Percentiles rank a stretch among this genome's conserved stretches.
phyloP scores from a whole-genome alignment of 805 yeast species.

The Cyberlindnera saturnus region DNA sequence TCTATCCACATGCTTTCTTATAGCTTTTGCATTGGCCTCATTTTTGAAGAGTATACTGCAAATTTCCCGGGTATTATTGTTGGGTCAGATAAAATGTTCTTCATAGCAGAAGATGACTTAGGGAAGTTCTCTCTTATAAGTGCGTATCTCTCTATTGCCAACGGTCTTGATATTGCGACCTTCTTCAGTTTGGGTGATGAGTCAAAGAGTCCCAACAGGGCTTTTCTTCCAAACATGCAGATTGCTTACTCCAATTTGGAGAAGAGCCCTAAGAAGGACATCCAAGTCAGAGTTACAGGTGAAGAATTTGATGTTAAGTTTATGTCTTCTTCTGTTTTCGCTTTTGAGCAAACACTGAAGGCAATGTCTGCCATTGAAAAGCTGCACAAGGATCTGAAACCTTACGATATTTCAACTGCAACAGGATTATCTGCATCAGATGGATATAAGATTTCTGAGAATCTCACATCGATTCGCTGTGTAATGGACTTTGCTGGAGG shows the following conservation, averaged over 20 bases:
- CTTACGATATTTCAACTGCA: neutral
- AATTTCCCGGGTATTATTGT: slow-evolving; percentile 63
- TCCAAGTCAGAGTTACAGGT: slow-evolving; percentile 53
- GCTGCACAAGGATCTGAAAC: slow-evolving; percentile 16
- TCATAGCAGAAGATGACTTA: slow-evolving; percentile 50
- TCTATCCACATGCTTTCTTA: slow-evolving; percentile 54
- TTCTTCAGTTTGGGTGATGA: slow-evolving; percentile 45
- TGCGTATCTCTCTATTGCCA: slow-evolving; percentile 67
- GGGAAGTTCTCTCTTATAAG: slow-evolving; percentile 68
- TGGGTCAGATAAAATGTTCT: slow-evolving; percentile 72
- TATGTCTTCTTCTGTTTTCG: slow-evolving; percentile 46
- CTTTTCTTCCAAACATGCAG: slow-evolving; percentile 65
- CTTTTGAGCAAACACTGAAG: slow-evolving; percentile 46
- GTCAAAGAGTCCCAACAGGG: slow-evolving; percentile 46
- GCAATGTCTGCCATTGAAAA: slow-evolving; percentile 42
- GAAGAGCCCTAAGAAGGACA: slow-evolving; percentile 25
- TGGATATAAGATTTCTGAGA: slow-evolving; percentile 15
- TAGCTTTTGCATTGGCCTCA: slow-evolving; percentile 74
- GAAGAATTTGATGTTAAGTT: slow-evolving; percentile 64
- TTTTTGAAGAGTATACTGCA: slow-evolving; percentile 41
- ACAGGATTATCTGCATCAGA: slow-evolving; percentile 4
- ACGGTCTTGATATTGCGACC: slow-evolving; percentile 45
- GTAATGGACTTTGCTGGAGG: slow-evolving; percentile 66
- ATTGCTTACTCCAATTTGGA: slow-evolving; percentile 36
- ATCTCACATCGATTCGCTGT: slow-evolving; percentile 39